Percentiles rank a stretch among this genome's conserved stretches.
Evolutionary conservation across 2,329 filamentous ascomycete species (phyloP).

Genomic region (Eurotiales sp.): DNA sequence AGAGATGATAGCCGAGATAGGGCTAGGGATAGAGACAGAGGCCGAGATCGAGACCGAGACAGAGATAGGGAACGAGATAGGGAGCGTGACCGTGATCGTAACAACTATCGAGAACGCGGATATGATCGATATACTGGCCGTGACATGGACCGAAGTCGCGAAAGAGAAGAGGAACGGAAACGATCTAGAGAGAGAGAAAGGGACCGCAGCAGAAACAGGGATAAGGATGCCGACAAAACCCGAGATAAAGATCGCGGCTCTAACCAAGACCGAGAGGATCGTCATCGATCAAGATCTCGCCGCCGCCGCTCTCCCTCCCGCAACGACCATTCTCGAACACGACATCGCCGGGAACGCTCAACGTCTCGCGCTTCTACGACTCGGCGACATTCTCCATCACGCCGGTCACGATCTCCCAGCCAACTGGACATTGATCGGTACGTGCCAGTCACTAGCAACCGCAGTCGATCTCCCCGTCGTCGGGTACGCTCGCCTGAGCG

Average conservation of each 20-base stretch:
- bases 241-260: not conserved
- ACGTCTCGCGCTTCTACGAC: slow-evolving; percentile 12
- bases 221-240: slow-evolving; percentile 8
- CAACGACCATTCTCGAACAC: not conserved
- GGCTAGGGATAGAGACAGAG: slow-evolving; percentile 19
- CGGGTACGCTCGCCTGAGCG: slow-evolving; percentile 30
- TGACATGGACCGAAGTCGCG: slow-evolving; percentile 23
- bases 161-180: slow-evolving; percentile 15
- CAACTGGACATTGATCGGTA: slow-evolving; percentile 43
- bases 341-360: slow-evolving; percentile 10
- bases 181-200: slow-evolving; percentile 13
- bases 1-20: slow-evolving; percentile 28
- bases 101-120: slow-evolving; percentile 30
- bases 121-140: slow-evolving; percentile 26
- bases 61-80: slow-evolving; percentile 28
- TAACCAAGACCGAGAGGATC: slow-evolving; percentile 6
- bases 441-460: slow-evolving; percentile 37
- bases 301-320: slow-evolving; percentile 11
- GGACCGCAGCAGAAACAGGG: slow-evolving; percentile 18
- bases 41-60: slow-evolving; percentile 29
- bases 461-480: slow-evolving; percentile 39
- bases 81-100: slow-evolving; percentile 22
- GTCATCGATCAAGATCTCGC: slow-evolving; percentile 14
- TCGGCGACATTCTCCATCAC: slow-evolving; percentile 21
- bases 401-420: slow-evolving; percentile 21